Percentiles rank a stretch among this genome's conserved stretches.
Conservation (phyloP, 257 asterid genomes). For the Solanum ossicruentum region DNA sequence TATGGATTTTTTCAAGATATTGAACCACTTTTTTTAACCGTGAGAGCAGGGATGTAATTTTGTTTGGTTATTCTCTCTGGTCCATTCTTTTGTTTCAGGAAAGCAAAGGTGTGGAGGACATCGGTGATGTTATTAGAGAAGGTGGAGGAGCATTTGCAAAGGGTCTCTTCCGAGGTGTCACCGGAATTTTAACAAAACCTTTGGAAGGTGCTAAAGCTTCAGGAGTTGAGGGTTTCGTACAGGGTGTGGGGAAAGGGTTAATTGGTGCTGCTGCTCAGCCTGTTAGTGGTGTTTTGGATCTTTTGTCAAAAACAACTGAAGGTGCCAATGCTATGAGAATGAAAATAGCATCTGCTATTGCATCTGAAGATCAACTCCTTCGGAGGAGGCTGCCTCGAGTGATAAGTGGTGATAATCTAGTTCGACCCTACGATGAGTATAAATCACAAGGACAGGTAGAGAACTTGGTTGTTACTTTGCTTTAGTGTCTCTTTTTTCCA, state of each 20-base stretch:
- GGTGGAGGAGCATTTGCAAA: conserved; percentile 99
- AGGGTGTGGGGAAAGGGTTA: conserved; percentile 97
- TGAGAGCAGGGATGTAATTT: neutral
- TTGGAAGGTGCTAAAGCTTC: conserved; percentile 99
- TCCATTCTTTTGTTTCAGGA: conserved; percentile 36
- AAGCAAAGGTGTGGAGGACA: conserved; percentile 91
- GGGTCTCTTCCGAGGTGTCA: conserved; percentile 92
- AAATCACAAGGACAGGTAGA: conserved; percentile 95
- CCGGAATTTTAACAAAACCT: conserved; percentile 97
- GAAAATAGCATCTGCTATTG: conserved; percentile 93
- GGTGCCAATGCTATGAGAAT: conserved; percentile 99
- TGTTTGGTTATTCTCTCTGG: conserved; percentile 1
- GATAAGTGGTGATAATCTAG: conserved; percentile 87
- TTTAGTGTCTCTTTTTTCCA: neutral
- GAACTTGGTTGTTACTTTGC: neutral
- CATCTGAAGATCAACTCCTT: conserved; percentile 95
- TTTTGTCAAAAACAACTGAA: conserved; percentile 93
- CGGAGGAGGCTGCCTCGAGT: conserved; percentile 92
- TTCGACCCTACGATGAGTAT: conserved; percentile 81
- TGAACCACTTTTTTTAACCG: too few species aligned
- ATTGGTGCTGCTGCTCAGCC: conserved; percentile 99
- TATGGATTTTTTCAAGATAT: too few species aligned
- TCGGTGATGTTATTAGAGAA: conserved; percentile 94
- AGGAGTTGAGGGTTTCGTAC: conserved; percentile 98
- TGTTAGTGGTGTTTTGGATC: conserved; percentile 95